Evolutionary conservation across 192 early-diverging fungal species (phyloP), one percentile per base, ranked within the genome.

Genomic region (Backusella sp.): DNA sequence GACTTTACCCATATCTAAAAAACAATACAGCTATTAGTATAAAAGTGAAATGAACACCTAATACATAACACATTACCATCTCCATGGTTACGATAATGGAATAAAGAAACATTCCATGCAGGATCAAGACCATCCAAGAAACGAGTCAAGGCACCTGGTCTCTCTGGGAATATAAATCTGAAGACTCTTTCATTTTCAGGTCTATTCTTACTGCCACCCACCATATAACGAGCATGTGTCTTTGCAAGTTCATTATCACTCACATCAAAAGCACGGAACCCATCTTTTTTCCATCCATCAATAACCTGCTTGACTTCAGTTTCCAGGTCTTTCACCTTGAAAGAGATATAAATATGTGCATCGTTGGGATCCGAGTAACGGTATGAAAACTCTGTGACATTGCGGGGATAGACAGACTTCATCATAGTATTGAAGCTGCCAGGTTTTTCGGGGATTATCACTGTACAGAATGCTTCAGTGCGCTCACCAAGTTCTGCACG

Each of bases 1-100:
- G 4, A 99, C 96, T 80, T 94, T 94, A 36, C 94, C 96, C 79
- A 97, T 92, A 79, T 99, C 97, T 89, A 77, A 32, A 41, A 62
- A 72, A 34, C 9, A 70, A 75, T 11, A 67, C 28, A 32, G 7
- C 3, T 83, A 82, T 82, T 86, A 62, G 88, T 91, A 39, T 96
- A 96, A 84, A 95, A 92, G 83, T 98, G 96, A 62, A 95, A 86
- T 84, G 97, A 96, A 83, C 98, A 68, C 6, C 26, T 34, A 8
- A 30, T 39, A 65, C 4, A 49, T 53, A 72, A 62, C 56, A 41
- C 21, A 68, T 79, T 85, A 87, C 86, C 88, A 65, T 90, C 93
- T 37, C 98, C 98, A 84, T 96, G 94, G 83, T 99, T 97, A 67
- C 97, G 88, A 85, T 99, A 98, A 84, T 99, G 97, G 87, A 98